Conservation (phyloP, 139 green algal species). For the Gonium pectorale region DNA sequence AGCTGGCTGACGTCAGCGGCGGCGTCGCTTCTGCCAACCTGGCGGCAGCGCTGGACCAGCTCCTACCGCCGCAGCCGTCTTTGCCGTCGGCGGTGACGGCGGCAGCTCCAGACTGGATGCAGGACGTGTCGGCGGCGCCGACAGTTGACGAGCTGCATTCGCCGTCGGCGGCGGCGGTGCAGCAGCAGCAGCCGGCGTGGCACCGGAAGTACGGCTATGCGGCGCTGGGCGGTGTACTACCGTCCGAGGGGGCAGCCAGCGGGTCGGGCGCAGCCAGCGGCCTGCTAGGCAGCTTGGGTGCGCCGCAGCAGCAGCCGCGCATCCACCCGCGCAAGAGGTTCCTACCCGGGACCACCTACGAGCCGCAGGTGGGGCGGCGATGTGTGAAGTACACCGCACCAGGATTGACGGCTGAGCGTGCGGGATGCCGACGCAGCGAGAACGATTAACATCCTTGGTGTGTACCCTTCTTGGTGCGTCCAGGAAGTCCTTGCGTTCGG, state of each 20-base stretch:
- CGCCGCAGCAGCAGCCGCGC: slow-evolving; percentile 42
- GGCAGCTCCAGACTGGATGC: neutral
- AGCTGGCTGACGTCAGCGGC: neutral
- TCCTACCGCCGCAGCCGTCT: no score
- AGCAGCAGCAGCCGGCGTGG: neutral
- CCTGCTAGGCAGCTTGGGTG: no score
- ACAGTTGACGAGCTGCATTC: neutral
- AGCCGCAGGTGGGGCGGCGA: slow-evolving; percentile 44
- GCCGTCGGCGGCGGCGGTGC: neutral
- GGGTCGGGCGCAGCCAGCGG: no score
- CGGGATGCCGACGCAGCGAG: no score
- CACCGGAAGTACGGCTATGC: slow-evolving; percentile 50
- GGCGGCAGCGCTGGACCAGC: neutral
- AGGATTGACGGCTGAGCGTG: no score
- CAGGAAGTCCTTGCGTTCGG: no score
- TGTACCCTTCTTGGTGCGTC: no score
- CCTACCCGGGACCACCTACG: slow-evolving; percentile 53
- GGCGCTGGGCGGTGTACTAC: slow-evolving; percentile 44
- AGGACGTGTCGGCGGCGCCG: neutral
- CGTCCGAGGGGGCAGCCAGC: neutral
- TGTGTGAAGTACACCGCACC: no score
- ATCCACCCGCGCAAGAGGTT: slow-evolving; percentile 40
- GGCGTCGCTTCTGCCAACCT: neutral
- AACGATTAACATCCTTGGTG: no score
- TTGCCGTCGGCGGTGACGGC: no score